Conservation (phyloP, 2,329 filamentous ascomycete species). For the Verticillium dahliae region DNA sequence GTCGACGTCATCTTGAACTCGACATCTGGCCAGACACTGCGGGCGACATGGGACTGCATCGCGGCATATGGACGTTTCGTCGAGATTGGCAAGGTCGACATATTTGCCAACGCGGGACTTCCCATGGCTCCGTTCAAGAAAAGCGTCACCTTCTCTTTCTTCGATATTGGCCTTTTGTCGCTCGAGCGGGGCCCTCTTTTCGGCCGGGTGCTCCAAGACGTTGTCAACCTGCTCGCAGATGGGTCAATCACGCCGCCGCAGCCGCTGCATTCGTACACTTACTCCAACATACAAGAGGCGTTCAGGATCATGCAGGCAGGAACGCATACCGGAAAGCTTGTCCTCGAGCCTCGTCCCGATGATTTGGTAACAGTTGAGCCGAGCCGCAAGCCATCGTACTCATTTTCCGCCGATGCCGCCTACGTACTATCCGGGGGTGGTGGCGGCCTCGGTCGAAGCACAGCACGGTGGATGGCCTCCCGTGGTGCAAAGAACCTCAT, state of each 20-base stretch:
- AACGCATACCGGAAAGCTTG: slow-evolving; percentile 33
- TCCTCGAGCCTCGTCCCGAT: slow-evolving; percentile 12
- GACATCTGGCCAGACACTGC: slow-evolving; percentile 18
- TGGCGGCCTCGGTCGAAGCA: slow-evolving; percentile 19
- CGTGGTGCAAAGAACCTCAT: no score
- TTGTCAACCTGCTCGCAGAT: no score
- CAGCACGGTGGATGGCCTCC: no score
- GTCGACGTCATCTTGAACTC: slow-evolving; percentile 11
- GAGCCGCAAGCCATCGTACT: slow-evolving; percentile 6
- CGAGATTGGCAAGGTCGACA: slow-evolving; percentile 23
- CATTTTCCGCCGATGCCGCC: slow-evolving; percentile 13
- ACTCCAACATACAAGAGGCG: slow-evolving; percentile 19
- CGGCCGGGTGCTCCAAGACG: no score
- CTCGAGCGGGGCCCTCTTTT: no score
- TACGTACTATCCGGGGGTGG: slow-evolving; percentile 27
- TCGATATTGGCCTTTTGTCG: slow-evolving; percentile 4
- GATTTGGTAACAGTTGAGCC: slow-evolving; percentile 5
- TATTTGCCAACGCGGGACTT: slow-evolving; percentile 20
- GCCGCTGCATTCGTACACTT: slow-evolving; percentile 5
- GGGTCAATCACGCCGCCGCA: not conserved
- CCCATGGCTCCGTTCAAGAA: slow-evolving; percentile 1
- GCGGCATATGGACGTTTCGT: slow-evolving; percentile 19
- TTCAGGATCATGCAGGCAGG: slow-evolving; percentile 33
- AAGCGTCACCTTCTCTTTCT: not conserved
- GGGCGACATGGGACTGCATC: not conserved